These are phyloP conservation scores for Mucuna pruriens DNA, from an alignment of 306 rosid species.

Conservation along the genomic window DNA sequence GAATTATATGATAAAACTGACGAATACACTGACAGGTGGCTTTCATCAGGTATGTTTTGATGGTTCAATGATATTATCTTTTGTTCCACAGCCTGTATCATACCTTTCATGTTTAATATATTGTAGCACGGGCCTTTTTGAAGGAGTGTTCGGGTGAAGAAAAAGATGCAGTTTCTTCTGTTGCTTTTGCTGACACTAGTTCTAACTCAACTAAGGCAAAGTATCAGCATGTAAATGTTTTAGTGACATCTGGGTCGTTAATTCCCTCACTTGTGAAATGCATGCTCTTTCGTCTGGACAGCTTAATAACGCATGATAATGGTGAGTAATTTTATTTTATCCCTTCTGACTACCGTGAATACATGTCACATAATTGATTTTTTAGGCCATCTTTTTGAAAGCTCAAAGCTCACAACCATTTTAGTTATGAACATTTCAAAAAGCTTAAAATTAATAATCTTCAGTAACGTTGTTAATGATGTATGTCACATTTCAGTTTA, in stretches of 20 bases:
- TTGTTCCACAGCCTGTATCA: slow-evolving; percentile 27
- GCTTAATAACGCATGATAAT: slow-evolving; percentile 65
- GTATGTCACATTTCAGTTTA: slow-evolving; percentile 60
- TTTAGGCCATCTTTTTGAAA: slow-evolving; percentile 14
- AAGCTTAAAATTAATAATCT: slow-evolving; percentile 18
- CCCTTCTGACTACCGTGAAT: slow-evolving; percentile 12
- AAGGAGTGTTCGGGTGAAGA: slow-evolving; percentile 67
- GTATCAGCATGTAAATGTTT: slow-evolving; percentile 59
- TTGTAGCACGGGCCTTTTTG: slow-evolving; percentile 76
- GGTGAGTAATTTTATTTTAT: slow-evolving; percentile 51
- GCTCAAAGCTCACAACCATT: slow-evolving; percentile 14
- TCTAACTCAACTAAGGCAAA: slow-evolving; percentile 48
- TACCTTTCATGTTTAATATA: slow-evolving; percentile 28
- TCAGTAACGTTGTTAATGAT: neutral
- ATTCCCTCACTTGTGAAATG: slow-evolving; percentile 93
- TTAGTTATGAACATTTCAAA: neutral
- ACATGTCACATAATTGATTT: slow-evolving; percentile 1
- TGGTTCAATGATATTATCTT: slow-evolving; percentile 2
- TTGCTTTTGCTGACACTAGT: slow-evolving; percentile 51
- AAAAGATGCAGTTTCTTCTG: slow-evolving; percentile 46
- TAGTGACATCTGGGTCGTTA: slow-evolving; percentile 92
- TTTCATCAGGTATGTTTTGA: slow-evolving; percentile 75
- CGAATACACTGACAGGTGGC: slow-evolving; percentile 88
- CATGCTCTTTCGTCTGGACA: slow-evolving; percentile 80
- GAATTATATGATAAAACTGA: slow-evolving; percentile 83